A percentile compares a stretch with the other conserved stretches of the same genome.
Conservation (phyloP, 129 eudicot species). For the Arctium minus region DNA sequence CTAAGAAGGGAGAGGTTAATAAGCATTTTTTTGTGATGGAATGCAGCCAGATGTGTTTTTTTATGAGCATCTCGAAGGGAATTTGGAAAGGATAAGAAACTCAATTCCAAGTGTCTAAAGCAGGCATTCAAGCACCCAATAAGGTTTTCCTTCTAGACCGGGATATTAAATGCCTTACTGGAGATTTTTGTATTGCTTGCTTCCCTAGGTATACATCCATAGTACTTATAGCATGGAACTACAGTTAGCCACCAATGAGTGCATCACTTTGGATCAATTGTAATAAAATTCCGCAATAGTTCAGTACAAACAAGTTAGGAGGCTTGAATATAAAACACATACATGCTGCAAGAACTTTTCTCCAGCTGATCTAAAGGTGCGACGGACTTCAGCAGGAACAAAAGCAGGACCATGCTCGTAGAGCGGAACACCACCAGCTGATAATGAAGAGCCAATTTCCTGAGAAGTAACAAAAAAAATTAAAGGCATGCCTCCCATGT, state of each 20-base stretch:
- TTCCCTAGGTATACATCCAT: not conserved
- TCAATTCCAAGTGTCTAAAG: not conserved
- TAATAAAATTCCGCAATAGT: not conserved
- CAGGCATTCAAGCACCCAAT: not conserved
- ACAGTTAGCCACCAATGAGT: not conserved
- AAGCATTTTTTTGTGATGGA: not conserved
- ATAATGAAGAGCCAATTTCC: constrained; percentile 81
- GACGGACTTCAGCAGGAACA: constrained; percentile 93
- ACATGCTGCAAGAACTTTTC: constrained; percentile 90
- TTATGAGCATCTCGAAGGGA: not conserved
- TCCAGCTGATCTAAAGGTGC: constrained; percentile 62
- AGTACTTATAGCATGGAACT: not conserved
- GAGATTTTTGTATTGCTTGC: not conserved
- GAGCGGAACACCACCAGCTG: constrained; percentile 66
- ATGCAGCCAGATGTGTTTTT: not conserved
- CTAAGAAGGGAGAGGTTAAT: not conserved
- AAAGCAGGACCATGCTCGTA: constrained; percentile 70
- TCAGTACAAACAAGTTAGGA: constrained; percentile 5
- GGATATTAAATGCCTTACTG: not conserved
- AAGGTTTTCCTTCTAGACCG: not conserved
- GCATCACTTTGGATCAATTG: not conserved
- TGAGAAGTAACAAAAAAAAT: constrained; percentile 23
- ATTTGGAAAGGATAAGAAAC: not conserved
- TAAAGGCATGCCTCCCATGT: not conserved
- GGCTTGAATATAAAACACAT: constrained; percentile 12